Conservation (phyloP, 2,329 filamentous ascomycete genomes). For the Aureobasidium sp. region DNA sequence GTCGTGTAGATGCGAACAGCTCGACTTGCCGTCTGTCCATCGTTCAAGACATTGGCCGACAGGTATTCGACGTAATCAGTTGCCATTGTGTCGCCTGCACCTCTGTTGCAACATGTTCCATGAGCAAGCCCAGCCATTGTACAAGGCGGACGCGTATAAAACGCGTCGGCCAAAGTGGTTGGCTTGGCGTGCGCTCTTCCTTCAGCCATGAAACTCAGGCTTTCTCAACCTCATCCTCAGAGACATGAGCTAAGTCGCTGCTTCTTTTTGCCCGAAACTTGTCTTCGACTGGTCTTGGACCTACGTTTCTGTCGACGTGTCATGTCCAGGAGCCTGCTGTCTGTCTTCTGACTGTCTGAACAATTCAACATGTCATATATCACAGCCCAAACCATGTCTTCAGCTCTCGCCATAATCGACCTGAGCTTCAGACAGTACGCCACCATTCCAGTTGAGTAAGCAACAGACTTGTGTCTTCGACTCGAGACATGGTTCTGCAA, state of each 20-base stretch:
- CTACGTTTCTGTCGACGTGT: neutral
- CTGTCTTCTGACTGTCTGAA: neutral
- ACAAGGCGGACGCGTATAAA: neutral
- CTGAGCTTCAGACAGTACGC: neutral
- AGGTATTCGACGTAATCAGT: constrained; percentile 62
- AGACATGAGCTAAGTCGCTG: neutral
- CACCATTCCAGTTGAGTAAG: neutral
- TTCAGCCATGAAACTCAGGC: neutral
- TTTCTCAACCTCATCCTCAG: neutral
- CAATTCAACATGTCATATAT: neutral
- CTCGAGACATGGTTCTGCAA: neutral
- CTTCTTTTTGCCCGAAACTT: neutral
- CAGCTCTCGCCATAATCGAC: neutral
- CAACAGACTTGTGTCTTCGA: neutral
- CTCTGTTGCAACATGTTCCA: neutral
- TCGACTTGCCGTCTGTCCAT: constrained; percentile 60
- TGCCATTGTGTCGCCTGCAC: constrained; percentile 1
- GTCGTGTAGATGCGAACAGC: neutral
- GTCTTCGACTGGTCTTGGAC: neutral
- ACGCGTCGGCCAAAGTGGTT: neutral
- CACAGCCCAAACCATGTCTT: neutral
- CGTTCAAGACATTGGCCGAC: constrained; percentile 67
- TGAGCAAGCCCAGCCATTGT: neutral
- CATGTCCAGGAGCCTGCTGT: neutral
- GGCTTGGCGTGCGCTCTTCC: neutral